These are phyloP conservation scores for Trametes polyzona DNA, from an alignment of 1,284 basidiomycete species.

Conservation along the genomic window DNA sequence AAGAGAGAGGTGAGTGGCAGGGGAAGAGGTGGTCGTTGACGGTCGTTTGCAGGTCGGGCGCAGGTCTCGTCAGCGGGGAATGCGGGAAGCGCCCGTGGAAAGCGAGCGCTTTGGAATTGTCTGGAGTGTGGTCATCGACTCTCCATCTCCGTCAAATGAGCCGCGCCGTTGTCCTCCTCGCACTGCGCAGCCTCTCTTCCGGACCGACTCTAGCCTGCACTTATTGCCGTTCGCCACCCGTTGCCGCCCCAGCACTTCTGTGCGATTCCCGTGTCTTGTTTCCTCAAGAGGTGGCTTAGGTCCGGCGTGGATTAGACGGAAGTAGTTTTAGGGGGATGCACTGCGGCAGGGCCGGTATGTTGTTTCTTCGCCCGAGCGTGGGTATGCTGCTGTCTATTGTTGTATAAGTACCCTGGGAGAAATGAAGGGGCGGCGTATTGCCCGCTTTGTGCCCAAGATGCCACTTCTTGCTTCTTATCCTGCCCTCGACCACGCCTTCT, in stretches of 20 bases:
- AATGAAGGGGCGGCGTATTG: conserved; percentile 1
- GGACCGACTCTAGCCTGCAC: not conserved
- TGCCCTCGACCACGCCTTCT: conserved; percentile 17
- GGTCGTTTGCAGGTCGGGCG: conserved; percentile 2
- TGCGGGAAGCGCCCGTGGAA: not conserved
- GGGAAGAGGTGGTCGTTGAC: not conserved
- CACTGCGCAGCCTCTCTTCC: not conserved
- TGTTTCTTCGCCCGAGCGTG: not conserved
- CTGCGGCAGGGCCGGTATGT: conserved; percentile 2
- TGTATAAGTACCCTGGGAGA: conserved; percentile 14
- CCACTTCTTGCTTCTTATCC: conserved; percentile 13
- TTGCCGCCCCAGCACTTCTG: not conserved
- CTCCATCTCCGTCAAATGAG: too few relatives aligned
- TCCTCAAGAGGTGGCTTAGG: too few relatives aligned
- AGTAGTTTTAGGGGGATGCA: too few relatives aligned
- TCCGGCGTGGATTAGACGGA: too few relatives aligned
- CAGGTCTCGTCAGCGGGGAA: not conserved
- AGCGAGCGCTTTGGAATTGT: not conserved
- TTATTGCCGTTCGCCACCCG: not conserved
- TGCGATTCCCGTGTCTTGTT: not conserved
- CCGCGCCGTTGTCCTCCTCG: conserved; percentile 2
- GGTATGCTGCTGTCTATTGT: not conserved
- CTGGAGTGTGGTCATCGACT: too few relatives aligned
- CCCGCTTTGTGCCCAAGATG: conserved; percentile 17
- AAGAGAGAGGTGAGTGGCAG: not conserved